These are phyloP conservation scores for Lasiodiplodia sp. DNA, from an alignment of 2,329 filamentous ascomycete species.

Conservation along the genomic window DNA sequence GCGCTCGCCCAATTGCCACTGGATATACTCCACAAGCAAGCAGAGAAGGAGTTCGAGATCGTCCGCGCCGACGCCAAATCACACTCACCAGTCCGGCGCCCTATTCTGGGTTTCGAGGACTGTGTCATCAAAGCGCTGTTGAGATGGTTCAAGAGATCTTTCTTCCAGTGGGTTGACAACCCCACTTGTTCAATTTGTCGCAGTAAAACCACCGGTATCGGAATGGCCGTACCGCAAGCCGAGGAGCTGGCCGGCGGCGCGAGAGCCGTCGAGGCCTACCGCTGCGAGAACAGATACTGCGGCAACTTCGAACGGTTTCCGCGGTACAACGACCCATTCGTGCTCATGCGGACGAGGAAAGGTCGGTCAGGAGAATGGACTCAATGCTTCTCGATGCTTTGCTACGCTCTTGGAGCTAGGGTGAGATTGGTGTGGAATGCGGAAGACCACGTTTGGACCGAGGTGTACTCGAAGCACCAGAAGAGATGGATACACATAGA, in stretches of 20 bases:
- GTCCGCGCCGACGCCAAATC: constrained; percentile 86
- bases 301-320: constrained; percentile 86
- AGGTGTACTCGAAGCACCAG: constrained; percentile 93
- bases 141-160: constrained; percentile 93
- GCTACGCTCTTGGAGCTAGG: constrained; percentile 86
- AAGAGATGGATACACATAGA: constrained; percentile 95
- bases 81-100: constrained; percentile 78
- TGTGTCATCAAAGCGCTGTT: constrained; percentile 90
- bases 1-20: constrained; percentile 87
- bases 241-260: constrained; percentile 91
- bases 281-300: constrained; percentile 79
- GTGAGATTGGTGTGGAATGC: constrained; percentile 98
- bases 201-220: constrained; percentile 81
- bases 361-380: constrained; percentile 95
- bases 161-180: constrained; percentile 97
- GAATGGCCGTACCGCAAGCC: constrained; percentile 81
- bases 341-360: constrained; percentile 81
- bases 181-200: constrained; percentile 83
- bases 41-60: constrained; percentile 90
- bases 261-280: constrained; percentile 85
- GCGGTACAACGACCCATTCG: constrained; percentile 93
- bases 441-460: constrained; percentile 97
- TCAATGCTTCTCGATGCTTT: constrained; percentile 98
- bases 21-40: constrained; percentile 89
- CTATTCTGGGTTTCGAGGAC: constrained; percentile 97